Conservation (phyloP, 169 alveolate species). For the Plasmodium knowlesi region DNA sequence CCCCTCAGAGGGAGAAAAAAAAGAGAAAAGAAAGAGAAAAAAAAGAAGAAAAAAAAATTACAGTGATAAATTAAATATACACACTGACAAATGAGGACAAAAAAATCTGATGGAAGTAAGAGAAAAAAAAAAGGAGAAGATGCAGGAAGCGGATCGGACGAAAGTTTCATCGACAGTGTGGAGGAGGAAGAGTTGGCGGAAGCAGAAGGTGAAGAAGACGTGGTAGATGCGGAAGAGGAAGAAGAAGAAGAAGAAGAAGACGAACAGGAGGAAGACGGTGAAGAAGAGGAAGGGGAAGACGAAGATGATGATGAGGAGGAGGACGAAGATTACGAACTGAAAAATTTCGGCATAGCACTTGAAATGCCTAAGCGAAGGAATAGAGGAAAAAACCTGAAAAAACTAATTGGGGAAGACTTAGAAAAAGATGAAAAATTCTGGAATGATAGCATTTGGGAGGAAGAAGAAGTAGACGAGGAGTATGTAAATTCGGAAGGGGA, state of each 20-base stretch:
- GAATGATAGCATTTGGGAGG: slow-evolving; percentile 90
- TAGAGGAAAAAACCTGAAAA: slow-evolving; percentile 85
- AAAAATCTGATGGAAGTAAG: neutral
- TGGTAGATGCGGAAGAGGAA: neutral
- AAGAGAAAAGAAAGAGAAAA: neutral
- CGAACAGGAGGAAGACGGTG: slow-evolving; percentile 1
- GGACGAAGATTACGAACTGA: slow-evolving; percentile 68
- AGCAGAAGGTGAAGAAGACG: slow-evolving; percentile 33
- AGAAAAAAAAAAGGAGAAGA: neutral
- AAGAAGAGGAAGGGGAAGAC: neutral
- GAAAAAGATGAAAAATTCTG: slow-evolving; percentile 89
- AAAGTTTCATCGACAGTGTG: neutral
- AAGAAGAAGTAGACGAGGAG: slow-evolving; percentile 89
- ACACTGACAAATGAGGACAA: slow-evolving; percentile 2
- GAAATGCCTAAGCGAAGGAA: slow-evolving; percentile 87
- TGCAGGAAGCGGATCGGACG: slow-evolving; percentile 1
- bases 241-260: slow-evolving; percentile 10
- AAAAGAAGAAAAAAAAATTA: neutral
- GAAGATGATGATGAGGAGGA: slow-evolving; percentile 76
- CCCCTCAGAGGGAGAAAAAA: neutral
- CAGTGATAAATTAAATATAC: neutral
- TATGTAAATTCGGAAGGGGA: slow-evolving; percentile 90
- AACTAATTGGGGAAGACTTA: slow-evolving; percentile 86
- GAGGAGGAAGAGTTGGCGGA: slow-evolving; percentile 14
- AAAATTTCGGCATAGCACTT: slow-evolving; percentile 87